Evolutionary conservation across 78 protist species (phyloP), one percentile per base, ranked within the genome.

Genomic region (Anaeramoeba ignava): DNA sequence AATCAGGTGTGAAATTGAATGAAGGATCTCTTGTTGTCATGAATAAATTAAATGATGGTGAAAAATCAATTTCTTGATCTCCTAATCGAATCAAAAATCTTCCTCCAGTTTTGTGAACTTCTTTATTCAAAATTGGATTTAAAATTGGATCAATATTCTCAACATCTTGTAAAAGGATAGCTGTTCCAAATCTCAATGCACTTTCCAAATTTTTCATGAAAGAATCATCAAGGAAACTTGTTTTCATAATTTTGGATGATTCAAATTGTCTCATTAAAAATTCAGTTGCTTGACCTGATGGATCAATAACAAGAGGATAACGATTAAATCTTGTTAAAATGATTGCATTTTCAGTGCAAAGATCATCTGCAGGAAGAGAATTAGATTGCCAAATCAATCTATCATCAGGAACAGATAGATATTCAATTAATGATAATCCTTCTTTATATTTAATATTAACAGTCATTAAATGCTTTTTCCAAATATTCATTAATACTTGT

Each of bases 301-400:
- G 99, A 89, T 98, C 99, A 87, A 98, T 89, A 33, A 97, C 89
- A 73, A 96, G 93, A 36, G 99, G 99, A 82, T 94, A 97, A 33
- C 99, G 88, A 38, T 94, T 91, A 91, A 91, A 95, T n/a, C n/a
- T n/a, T n/a, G n/a, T 79, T 38, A 96, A 83, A 93, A 97, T 90
- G 78, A 94, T 86, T 3, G 99, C 99, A 86, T 97, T 97, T 85
- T 96, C 98, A 23, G 87, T 78, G 83, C 94, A 96, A 79, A 97
- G 88, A 34, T 83, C 90, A 88, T 97, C 99, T 31, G 39, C 84
- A 31, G 99, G 98, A 23, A 97, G 95, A 0, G 93, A 90, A 73
- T 80, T 79, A 42, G 90, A 90, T 37, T 82, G 86, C 98, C 97
- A 93, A 17, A 41, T 82, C 33, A 87, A 82, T 17, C 89, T 85